Evolutionary conservation across 768 basidiomycete species (phyloP), one percentile per base, ranked within the genome.

Genomic region (Steccherinum ochraceum): DNA sequence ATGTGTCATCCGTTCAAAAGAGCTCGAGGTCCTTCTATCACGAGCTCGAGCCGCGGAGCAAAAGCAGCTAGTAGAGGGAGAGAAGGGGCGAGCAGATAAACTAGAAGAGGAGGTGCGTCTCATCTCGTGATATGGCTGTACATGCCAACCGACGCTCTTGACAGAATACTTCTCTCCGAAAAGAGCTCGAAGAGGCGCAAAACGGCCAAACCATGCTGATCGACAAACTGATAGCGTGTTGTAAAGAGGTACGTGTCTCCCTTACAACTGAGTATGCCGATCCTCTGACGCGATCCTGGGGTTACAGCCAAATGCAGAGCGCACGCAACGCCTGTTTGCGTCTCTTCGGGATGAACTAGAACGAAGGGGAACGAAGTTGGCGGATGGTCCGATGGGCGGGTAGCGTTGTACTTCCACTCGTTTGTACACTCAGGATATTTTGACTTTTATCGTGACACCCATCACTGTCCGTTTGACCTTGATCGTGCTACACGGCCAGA

Each of bases 1-100:
- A 69, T 91, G 89, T 56, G 86, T 93, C 24, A 84, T 93, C 50
- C 86, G 91, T 40, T 93, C 91, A 40, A 93, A 93, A 68, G 91
- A 93, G 67, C 77, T 93, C 20, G 91, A 93, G 63, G 87, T 93
- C 13, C 69, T 93, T 18, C 74, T 93, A 13, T 90, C 91, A 45
- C 81, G 89, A 25, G 91, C 91, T 40, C 83, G 90, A 65, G 85
- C 88, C 21, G 89, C 90, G 10, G 91, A 93, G 61, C 88, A 91
- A 65, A 87, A 86, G 65, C 86, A 90, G 58, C 72, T 92, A 43
- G 84, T 84, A 12, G 86, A 91, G 45, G 78, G 80, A 46, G 88
- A 91, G 66, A 87, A 81, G 64, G 58, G 64, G 45, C 77, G 83
- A 40, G 80, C 82, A 12, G 82, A 82, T 50, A 87, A 76, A 61